These are phyloP conservation scores for Pelargonium citronellum DNA, from an alignment of 441 rosid species.

Conservation along the genomic window DNA sequence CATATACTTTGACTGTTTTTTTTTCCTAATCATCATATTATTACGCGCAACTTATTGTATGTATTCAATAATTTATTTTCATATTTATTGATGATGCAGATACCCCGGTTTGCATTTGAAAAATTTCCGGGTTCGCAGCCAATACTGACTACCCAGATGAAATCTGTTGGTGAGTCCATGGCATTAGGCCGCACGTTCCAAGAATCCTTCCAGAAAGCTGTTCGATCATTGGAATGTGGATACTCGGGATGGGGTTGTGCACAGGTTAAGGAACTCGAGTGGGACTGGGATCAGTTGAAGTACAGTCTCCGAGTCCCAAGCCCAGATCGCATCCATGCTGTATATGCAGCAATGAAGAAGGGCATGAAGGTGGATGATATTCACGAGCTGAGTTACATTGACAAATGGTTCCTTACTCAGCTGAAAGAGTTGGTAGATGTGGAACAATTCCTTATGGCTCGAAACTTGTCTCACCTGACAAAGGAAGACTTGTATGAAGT, in stretches of 20 bases:
- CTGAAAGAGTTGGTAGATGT: slow-evolving; percentile 30
- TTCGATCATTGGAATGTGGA: slow-evolving; percentile 75
- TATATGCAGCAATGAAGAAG: slow-evolving; percentile 93
- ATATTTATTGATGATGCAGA: not conserved
- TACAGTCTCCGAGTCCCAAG: slow-evolving; percentile 83
- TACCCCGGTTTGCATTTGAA: slow-evolving; percentile 76
- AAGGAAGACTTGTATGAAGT: slow-evolving; percentile 79
- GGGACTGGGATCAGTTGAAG: slow-evolving; percentile 89
- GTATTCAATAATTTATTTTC: not conserved
- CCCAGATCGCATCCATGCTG: slow-evolving; percentile 78
- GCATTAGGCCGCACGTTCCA: slow-evolving; percentile 89
- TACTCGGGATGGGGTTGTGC: slow-evolving; percentile 94
- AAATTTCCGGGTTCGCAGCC: slow-evolving; percentile 97
- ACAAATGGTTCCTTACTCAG: slow-evolving; percentile 93
- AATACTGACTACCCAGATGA: slow-evolving; percentile 90
- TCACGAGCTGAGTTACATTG: slow-evolving; percentile 68
- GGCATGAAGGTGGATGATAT: slow-evolving; percentile 89
- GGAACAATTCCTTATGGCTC: not conserved
- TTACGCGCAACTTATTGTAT: not conserved
- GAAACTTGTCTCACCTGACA: slow-evolving; percentile 30
- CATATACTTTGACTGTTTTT: not conserved
- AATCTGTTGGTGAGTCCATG: slow-evolving; percentile 95
- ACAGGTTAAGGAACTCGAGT: slow-evolving; percentile 56
- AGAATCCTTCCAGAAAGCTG: slow-evolving; percentile 92
- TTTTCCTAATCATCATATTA: not conserved